A percentile compares a stretch with the other conserved stretches of the same genome.
These are phyloP conservation scores for Heritiera fomes DNA, from an alignment of 345 rosid species.

Conservation along the genomic window DNA sequence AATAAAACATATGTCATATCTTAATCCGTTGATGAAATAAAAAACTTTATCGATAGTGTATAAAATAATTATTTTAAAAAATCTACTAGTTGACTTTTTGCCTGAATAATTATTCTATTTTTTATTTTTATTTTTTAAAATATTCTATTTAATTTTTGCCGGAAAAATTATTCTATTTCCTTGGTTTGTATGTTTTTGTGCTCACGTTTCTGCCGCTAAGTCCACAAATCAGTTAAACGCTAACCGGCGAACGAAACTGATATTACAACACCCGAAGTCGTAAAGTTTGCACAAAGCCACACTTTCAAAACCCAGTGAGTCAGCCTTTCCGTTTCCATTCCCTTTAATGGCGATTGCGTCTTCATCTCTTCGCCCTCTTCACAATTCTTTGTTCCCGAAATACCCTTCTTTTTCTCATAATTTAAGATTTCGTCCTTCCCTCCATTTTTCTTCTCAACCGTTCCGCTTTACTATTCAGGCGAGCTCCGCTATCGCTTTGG, in stretches of 20 bases:
- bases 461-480: conserved; percentile 37
- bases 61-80: too few species aligned
- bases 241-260: not conserved
- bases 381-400: conserved; percentile 35
- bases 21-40: too few species aligned
- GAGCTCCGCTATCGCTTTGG: conserved; percentile 39
- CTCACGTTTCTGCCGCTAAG: conserved; percentile 13
- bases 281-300: not conserved
- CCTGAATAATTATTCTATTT: too few species aligned
- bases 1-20: too few species aligned
- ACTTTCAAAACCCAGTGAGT: conserved; percentile 4
- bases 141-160: not conserved
- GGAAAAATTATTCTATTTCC: not conserved
- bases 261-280: not conserved
- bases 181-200: not conserved
- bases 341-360: conserved; percentile 48
- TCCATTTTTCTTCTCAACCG: conserved; percentile 39
- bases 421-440: conserved; percentile 30
- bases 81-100: too few species aligned
- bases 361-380: conserved; percentile 34
- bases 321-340: not conserved
- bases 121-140: too few species aligned
- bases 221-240: not conserved
- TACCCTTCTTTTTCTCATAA: conserved; percentile 34
- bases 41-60: too few species aligned